Percentiles rank a stretch among this genome's conserved stretches.
Conservation (phyloP, 768 basidiomycete genomes). For the Collybiopsis confluens region DNA sequence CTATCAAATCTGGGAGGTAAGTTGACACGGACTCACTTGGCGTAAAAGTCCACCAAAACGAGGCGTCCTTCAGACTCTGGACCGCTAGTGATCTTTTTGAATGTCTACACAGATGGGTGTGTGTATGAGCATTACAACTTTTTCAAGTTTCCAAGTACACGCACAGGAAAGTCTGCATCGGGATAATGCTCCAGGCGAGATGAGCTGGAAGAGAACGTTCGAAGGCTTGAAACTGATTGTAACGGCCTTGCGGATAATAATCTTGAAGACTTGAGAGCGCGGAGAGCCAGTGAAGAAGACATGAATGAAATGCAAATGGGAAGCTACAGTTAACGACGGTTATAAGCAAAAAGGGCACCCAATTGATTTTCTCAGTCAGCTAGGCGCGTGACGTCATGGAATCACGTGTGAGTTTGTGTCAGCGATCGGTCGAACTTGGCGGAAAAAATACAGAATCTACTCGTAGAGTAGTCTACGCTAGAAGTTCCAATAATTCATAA, state of each 20-base stretch:
- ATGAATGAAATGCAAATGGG: background rate
- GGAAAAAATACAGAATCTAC: no score
- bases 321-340: no score
- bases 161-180: conserved; percentile 42
- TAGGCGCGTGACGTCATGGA: no score
- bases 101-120: conserved; percentile 26
- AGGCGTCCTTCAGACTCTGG: conserved; percentile 41
- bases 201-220: conserved; percentile 40
- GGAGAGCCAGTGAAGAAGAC: background rate
- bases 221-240: background rate
- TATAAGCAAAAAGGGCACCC: no score
- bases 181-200: conserved; percentile 36
- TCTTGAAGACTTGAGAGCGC: background rate
- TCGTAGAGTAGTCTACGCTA: no score
- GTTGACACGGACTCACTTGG: conserved; percentile 50
- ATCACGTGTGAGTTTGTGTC: no score
- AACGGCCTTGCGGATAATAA: background rate
- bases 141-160: conserved; percentile 11
- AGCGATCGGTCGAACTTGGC: no score
- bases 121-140: background rate
- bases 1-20: no score
- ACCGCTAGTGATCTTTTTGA: conserved; percentile 24
- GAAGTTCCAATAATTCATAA: no score
- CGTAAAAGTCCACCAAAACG: conserved; percentile 76
- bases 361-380: no score